A percentile compares a stretch with the other conserved stretches of the same genome.
Conservation (phyloP, 2,329 filamentous ascomycete genomes). For the Ciborinia camelliae region DNA sequence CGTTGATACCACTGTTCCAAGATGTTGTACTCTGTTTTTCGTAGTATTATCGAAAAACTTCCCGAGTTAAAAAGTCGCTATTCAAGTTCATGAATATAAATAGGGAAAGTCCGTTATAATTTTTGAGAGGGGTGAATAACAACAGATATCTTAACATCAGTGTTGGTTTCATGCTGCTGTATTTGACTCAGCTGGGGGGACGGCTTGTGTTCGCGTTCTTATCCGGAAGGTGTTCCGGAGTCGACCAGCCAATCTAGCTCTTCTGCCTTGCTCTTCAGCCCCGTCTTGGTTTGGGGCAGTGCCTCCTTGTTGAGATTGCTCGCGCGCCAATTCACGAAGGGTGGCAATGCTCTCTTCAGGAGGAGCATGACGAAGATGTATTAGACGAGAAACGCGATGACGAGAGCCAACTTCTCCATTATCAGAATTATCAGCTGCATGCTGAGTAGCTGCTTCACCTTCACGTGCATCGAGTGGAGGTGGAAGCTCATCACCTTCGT, state of each 20-base stretch:
- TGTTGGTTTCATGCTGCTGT: not conserved
- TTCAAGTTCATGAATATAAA: not conserved
- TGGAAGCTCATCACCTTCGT: slow-evolving; percentile 31
- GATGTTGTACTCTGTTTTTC: not conserved
- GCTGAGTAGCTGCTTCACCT: slow-evolving; percentile 34
- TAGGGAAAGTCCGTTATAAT: not conserved
- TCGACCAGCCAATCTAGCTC: slow-evolving; percentile 33
- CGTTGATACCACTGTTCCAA: not conserved
- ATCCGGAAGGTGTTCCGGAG: slow-evolving; percentile 35
- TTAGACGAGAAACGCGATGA: slow-evolving; percentile 49
- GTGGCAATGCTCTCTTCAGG: slow-evolving; percentile 60
- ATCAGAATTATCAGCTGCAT: slow-evolving; percentile 38
- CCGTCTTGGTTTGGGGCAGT: slow-evolving; percentile 18
- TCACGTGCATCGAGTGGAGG: slow-evolving; percentile 31
- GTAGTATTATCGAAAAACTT: not conserved
- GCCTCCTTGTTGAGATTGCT: slow-evolving; percentile 36
- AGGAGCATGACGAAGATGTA: slow-evolving; percentile 56
- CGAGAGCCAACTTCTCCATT: slow-evolving; percentile 39
- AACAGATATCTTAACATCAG: not conserved
- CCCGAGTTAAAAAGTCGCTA: not conserved
- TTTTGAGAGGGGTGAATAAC: not conserved
- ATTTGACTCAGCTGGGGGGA: not conserved
- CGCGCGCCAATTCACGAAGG: slow-evolving; percentile 47
- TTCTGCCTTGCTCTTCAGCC: slow-evolving; percentile 29
- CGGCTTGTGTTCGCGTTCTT: slow-evolving; percentile 29